phyloP scores from a whole-genome alignment of 306 rosid genomes.

The Cucumis sativus region DNA sequence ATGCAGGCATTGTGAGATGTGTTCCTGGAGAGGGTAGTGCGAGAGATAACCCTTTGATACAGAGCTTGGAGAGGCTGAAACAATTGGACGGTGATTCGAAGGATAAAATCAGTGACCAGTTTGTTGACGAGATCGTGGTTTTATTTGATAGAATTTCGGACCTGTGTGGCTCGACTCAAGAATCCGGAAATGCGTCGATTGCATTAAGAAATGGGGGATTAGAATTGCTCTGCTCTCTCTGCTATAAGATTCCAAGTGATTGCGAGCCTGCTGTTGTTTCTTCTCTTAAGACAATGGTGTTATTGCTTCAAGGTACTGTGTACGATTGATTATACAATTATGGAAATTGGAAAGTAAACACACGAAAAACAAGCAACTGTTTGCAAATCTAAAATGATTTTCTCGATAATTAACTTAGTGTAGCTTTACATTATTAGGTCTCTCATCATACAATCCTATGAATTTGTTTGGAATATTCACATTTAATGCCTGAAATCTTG shows the following conservation, averaged over 20 bases:
- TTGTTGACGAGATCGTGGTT: constrained; percentile 19
- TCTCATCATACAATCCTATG: neutral
- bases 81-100: constrained; percentile 14
- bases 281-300: constrained; percentile 34
- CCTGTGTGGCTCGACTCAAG: constrained; percentile 23
- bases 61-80: constrained; percentile 40
- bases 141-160: constrained; percentile 30
- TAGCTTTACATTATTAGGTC: neutral
- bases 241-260: constrained; percentile 30
- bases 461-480: neutral
- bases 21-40: constrained; percentile 54
- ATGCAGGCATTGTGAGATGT: constrained; percentile 51
- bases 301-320: constrained; percentile 49
- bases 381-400: neutral
- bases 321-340: neutral
- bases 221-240: constrained; percentile 44
- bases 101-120: constrained; percentile 3
- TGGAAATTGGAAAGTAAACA: neutral
- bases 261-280: constrained; percentile 22
- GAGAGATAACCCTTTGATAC: constrained; percentile 50
- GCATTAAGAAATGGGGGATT: constrained; percentile 62
- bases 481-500: neutral
- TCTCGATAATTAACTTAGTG: neutral
- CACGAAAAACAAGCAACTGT: neutral
- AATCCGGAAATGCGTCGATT: constrained; percentile 46